Base-by-base conservation (phyloP, 495 filamentous ascomycete species). In the Podospora appendiculata region DNA sequence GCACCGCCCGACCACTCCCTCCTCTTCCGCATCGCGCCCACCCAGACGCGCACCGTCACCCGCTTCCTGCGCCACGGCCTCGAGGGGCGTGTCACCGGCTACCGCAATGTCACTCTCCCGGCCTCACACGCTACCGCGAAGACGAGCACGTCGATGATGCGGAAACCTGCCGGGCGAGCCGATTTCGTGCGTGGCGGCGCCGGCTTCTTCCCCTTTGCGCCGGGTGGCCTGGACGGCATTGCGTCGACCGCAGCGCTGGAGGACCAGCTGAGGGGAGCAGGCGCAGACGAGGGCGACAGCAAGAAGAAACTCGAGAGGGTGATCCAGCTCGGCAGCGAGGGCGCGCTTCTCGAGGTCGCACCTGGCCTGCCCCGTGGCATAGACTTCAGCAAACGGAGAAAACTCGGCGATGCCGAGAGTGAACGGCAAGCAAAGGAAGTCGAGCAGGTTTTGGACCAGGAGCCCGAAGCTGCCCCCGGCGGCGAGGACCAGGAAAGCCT, bases 101-200 rank as follows among this genome's bases (percentile, higher is more conserved):
- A 98, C 66, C 88, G 83, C 62, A 91, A 97, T 69, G 87, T 97
- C 46, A 96, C 93, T 0, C 82, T 97, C 19, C 91, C 92, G 13
- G 90, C 91, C 18, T 84, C 80, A 52, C 92, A 88, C 52, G 89
- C 89, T 1, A 97, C 87, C 14, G 93, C 93, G 5, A 98, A 98
- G 71, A 96, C 95, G 61, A 96, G 91, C 18, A 98, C 94, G 0
- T 96, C 90, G 0, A 74, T 98, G 38, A 70, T 88, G 9, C 80
- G 93, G 39, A 93, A 93, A 59, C 92, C 92, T 25, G 93, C 91
- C 39, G 82, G 80, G 52, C 81, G 88, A 56, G 89, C 88, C 38
- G 91, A 97, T 47, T 95, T 97, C 65, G 91, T 98, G 17, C 79
- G 93, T n/a, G 93, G 93, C 13, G 90, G 87, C 16, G 88, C 91